Base-by-base conservation (phyloP, 2,329 filamentous ascomycete species). In the Hortaea sp. region DNA sequence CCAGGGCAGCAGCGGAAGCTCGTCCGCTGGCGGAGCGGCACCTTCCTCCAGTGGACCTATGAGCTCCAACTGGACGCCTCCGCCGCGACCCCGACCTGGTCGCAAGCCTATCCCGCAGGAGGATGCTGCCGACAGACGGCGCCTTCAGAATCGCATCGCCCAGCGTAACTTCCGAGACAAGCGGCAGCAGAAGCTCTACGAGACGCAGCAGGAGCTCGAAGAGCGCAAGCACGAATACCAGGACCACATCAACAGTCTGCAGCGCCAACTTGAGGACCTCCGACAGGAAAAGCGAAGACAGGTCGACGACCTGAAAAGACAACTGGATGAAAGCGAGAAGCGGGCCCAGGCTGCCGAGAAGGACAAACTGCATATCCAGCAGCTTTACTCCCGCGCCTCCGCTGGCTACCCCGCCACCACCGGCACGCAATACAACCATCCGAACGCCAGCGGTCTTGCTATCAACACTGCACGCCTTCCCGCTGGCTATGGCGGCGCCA, bases 131-230 rank as follows among this genome's bases (percentile, higher is more conserved):
- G 94, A 88, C 39, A 94, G 94, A 70, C 81, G 92, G 54, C 94
- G 95, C 72, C 85, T 87, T 1, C 92, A 97, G 69, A 97, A 97
- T 66, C 79, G 92, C 49, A 85, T 87, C 41, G 90, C 90, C 3
- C 90, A 97, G 69, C 76, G 90, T 48, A 87, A 85, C 1, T 97
- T 97, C 66, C 78, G 90, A 31, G 88, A 95, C 67, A 77, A 90
- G 48, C 79, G 90, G 52, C 87, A 87, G 2, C 86, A 87, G 27
- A 84, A 87, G 35, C 86, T 95, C 5, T 82, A 84, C 35, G 89
- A 55, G 10, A 46, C 46, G 12, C 40, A 43, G 29, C 5, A 38
- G 28, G 43, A 54, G 28, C 29, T 56, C 13, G 51, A 49, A n/a
- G 40, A 50, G 30, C 29, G 34, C 6, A 48, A 50, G 47, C 20